Evolutionary conservation across 495 filamentous ascomycete species (phyloP), one percentile per base, ranked within the genome.

Genomic region (Rostrohypoxylon terebratum): DNA sequence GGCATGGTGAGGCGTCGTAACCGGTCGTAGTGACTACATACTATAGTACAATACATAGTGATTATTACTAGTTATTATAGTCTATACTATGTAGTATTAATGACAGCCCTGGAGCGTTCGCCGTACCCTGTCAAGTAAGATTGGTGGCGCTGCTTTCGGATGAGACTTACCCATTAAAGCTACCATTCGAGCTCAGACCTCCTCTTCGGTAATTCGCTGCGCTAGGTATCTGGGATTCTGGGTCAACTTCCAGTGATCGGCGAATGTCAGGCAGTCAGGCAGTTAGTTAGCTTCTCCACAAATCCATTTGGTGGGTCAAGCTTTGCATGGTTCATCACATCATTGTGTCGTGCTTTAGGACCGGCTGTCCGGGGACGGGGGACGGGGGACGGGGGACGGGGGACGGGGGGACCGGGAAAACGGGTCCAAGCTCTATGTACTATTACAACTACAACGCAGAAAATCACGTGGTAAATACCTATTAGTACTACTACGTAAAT

Each of bases 191-290:
- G 48, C 21, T 10, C 48, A 53, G 48, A 53, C 48, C 48, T 28
- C 23, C 11, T n/a, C n/a, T 53, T 53, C 48, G 48, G 48, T 23
- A 53, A 53, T 53, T 53, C 48, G 48, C 28, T 53, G 48, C 48
- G 23, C 23, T 53, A 53, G 23, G 31, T 53, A 53, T 53, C 23
- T 53, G 48, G 48, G 21, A 16, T 23, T 53, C 23, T 53, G 48
- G 48, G 21, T 31, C 48, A 11, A 53, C 23, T 31, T 18, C 18
- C 42, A 45, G 14, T 1, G 42, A 45, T 45, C 42, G 42, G 13
- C 42, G 16, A 45, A 45, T 45, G 42, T 45, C 42, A 45, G 42
- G 42, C 42, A 45, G 42, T 45, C 18, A 20, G 42, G 42, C 42
- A 45, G 42, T 45, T 45, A 45, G 42, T 45, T 45, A 20, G 42